These are phyloP conservation scores for Leavenworthia alabamica DNA, from an alignment of 345 rosid species.

Conservation along the genomic window DNA sequence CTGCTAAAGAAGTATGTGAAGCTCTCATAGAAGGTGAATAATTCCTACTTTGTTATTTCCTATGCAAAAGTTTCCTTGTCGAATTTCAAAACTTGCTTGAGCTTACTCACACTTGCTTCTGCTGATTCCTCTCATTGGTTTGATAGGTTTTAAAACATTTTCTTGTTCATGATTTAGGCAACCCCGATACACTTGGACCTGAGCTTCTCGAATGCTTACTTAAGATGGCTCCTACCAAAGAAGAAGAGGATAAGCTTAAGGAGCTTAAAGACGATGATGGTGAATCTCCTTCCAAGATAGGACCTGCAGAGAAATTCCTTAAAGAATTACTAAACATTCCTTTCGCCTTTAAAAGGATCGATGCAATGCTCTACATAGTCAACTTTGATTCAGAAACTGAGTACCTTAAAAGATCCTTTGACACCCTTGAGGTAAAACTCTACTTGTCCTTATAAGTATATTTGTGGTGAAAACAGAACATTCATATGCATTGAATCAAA, in stretches of 20 bases:
- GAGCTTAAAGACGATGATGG: conserved; percentile 50
- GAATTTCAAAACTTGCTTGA: not conserved
- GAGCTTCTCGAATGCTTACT: conserved; percentile 87
- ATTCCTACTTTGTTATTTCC: not conserved
- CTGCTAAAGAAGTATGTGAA: conserved; percentile 90
- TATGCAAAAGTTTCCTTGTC: not conserved
- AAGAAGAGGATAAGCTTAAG: conserved; percentile 71
- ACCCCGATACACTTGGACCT: conserved; percentile 72
- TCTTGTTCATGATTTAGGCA: conserved; percentile 47
- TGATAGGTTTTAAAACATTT: not conserved
- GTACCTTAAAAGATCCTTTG: conserved; percentile 70
- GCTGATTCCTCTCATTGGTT: not conserved
- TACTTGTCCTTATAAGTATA: not conserved
- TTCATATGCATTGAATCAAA: not conserved
- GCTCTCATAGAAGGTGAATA: conserved; percentile 72
- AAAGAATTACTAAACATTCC: conserved; percentile 76
- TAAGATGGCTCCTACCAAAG: conserved; percentile 94
- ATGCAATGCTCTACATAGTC: conserved; percentile 81
- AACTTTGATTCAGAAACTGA: conserved; percentile 87
- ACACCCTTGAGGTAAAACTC: conserved; percentile 57
- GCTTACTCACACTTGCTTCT: not conserved
- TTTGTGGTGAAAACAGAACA: conserved; percentile 1
- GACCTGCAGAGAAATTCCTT: conserved; percentile 92
- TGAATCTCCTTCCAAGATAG: conserved; percentile 65
- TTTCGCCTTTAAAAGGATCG: conserved; percentile 78